Percentiles rank a stretch among this genome's conserved stretches.
phyloP scores from a whole-genome alignment of 257 asterid genomes.

The Penstemon davidsonii region DNA sequence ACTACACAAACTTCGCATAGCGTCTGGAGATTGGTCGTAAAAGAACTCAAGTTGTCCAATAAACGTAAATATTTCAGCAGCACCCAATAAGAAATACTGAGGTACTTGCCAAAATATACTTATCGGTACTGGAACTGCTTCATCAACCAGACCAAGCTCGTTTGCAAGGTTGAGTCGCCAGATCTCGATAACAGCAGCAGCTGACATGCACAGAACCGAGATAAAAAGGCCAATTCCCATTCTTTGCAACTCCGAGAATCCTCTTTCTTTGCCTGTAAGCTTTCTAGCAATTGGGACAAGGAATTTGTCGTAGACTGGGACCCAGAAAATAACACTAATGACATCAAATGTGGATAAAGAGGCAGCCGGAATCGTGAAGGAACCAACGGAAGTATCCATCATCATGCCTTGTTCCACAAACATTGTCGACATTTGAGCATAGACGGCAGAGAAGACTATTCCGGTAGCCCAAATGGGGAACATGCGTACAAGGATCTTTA shows the following conservation, averaged over 20 bases:
- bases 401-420: constrained; percentile 94
- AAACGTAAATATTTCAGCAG: constrained; percentile 74
- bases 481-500: constrained; percentile 84
- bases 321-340: constrained; percentile 83
- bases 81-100: constrained; percentile 76
- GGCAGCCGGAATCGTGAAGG: constrained; percentile 88
- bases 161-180: constrained; percentile 50
- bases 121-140: constrained; percentile 53
- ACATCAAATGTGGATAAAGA: constrained; percentile 80
- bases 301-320: constrained; percentile 75
- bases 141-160: constrained; percentile 48
- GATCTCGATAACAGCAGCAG: constrained; percentile 80
- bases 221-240: constrained; percentile 87
- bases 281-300: constrained; percentile 73
- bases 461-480: constrained; percentile 95
- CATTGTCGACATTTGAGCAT: constrained; percentile 89
- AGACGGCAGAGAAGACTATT: constrained; percentile 81
- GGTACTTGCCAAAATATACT: constrained; percentile 82
- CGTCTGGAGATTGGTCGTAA: constrained; percentile 92
- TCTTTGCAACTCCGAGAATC: constrained; percentile 74
- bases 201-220: constrained; percentile 72
- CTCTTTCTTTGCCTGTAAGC: constrained; percentile 66
- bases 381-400: constrained; percentile 81
- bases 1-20: constrained; percentile 91
- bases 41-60: constrained; percentile 89